These are phyloP conservation scores for Acanthamoeba lenticulata DNA, from an alignment of 208 protist species.

Conservation along the genomic window DNA sequence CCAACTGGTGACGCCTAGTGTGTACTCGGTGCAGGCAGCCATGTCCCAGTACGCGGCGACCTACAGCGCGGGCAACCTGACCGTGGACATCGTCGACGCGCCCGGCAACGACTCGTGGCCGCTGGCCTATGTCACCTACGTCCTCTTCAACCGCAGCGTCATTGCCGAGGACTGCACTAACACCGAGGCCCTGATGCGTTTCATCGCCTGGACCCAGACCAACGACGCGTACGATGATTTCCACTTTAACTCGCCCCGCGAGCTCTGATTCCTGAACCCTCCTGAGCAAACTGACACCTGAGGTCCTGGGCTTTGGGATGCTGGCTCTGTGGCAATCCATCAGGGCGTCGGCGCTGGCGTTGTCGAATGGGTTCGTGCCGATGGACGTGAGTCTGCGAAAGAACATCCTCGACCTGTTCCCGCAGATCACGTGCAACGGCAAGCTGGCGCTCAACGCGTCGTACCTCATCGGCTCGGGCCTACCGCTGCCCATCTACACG, in stretches of 20 bases:
- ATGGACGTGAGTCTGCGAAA: not conserved
- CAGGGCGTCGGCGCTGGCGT: not conserved
- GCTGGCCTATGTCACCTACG: not conserved
- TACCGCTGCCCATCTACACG: not conserved
- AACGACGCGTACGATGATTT: constrained; percentile 28
- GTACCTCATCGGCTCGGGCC: not conserved
- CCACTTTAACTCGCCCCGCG: no score
- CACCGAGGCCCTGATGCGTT: not conserved
- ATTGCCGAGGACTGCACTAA: not conserved
- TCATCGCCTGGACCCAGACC: not conserved
- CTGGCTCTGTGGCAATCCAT: no score
- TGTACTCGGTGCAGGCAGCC: not conserved
- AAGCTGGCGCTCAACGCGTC: not conserved
- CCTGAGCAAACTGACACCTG: no score
- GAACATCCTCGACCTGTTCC: not conserved
- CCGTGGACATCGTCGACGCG: constrained; percentile 54
- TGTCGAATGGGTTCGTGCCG: not conserved
- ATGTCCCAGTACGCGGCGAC: not conserved
- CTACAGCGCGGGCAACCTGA: not conserved
- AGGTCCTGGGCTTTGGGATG: no score
- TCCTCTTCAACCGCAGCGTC: not conserved
- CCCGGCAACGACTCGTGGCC: constrained; percentile 22
- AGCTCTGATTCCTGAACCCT: no score
- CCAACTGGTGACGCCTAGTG: not conserved
- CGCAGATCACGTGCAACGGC: not conserved